A percentile compares a stretch with the other conserved stretches of the same genome.
phyloP scores from a whole-genome alignment of 2,329 filamentous ascomycete genomes.

The Microsporum canis region DNA sequence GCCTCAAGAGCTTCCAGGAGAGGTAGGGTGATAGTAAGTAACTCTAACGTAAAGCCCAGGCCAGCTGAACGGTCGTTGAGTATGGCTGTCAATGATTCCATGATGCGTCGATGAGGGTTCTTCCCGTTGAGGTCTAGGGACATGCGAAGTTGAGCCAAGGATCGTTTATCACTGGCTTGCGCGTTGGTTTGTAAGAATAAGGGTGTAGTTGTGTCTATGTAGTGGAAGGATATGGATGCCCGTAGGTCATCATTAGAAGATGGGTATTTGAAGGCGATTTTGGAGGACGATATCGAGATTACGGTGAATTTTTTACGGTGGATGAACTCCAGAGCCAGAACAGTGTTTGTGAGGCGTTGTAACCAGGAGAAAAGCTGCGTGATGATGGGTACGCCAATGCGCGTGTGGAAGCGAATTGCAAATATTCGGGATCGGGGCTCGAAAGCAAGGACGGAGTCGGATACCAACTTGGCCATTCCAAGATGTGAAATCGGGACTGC shows the following conservation, averaged over 20 bases:
- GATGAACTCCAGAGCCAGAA: conserved; percentile 27
- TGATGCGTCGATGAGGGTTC: conserved; percentile 33
- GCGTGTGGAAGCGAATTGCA: conserved; percentile 28
- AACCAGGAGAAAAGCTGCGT: conserved; percentile 26
- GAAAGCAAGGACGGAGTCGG: conserved; percentile 25
- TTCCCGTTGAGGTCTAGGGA: conserved; percentile 25
- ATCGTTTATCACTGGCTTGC: conserved; percentile 1
- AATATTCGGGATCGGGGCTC: conserved; percentile 26
- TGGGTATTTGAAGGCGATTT: conserved; percentile 27
- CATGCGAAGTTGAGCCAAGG: conserved; percentile 14
- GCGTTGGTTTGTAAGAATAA: neutral
- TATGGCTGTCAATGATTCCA: conserved; percentile 27
- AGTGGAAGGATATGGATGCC: conserved; percentile 24
- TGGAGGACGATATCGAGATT: conserved; percentile 26
- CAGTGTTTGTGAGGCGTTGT: conserved; percentile 29
- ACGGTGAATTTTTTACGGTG: conserved; percentile 24
- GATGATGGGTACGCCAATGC: conserved; percentile 28
- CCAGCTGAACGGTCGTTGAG: conserved; percentile 25
- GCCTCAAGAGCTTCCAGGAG: conserved; percentile 28
- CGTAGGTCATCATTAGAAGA: conserved; percentile 18
- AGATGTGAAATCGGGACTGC: conserved; percentile 20
- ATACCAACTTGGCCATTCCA: conserved; percentile 18
- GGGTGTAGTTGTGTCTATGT: conserved; percentile 11
- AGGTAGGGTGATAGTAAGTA: conserved; percentile 29
- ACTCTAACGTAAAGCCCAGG: conserved; percentile 22